Evolutionary conservation across 2,329 filamentous ascomycete species (phyloP).

Genomic region (Cytospora schulzeri): DNA sequence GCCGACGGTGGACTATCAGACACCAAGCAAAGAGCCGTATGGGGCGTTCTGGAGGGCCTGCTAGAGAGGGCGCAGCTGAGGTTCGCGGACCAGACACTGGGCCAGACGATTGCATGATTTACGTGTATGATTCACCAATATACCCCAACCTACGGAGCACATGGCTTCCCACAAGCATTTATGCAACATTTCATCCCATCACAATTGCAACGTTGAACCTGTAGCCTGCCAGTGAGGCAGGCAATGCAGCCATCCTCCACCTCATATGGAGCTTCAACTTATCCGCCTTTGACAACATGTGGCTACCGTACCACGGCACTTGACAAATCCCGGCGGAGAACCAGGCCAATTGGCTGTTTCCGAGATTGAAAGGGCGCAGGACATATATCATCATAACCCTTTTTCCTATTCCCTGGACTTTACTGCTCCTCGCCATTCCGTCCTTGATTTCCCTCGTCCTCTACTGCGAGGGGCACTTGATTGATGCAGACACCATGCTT

Average conservation of each 20-base stretch:
- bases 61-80: slow-evolving; percentile 14
- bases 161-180: neutral
- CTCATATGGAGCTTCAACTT: too few species aligned
- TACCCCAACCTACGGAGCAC: neutral
- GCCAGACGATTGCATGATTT: neutral
- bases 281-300: too few species aligned
- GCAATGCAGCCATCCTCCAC: neutral
- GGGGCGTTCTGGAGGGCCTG: slow-evolving; percentile 23
- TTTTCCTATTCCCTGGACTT: neutral
- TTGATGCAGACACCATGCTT: neutral
- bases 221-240: neutral
- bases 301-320: too few species aligned
- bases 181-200: neutral
- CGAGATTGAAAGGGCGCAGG: too few species aligned
- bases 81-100: neutral
- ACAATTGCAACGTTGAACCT: neutral
- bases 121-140: neutral
- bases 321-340: too few species aligned
- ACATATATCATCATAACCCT: neutral
- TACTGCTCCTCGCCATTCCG: neutral
- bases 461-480: neutral
- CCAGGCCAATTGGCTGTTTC: neutral
- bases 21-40: slow-evolving; percentile 17
- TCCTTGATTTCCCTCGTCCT: neutral
- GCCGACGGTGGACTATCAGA: slow-evolving; percentile 6